A percentile compares a stretch with the other conserved stretches of the same genome.
Conservation (phyloP, 2,329 filamentous ascomycete species). For the Trichophyton rubrum region DNA sequence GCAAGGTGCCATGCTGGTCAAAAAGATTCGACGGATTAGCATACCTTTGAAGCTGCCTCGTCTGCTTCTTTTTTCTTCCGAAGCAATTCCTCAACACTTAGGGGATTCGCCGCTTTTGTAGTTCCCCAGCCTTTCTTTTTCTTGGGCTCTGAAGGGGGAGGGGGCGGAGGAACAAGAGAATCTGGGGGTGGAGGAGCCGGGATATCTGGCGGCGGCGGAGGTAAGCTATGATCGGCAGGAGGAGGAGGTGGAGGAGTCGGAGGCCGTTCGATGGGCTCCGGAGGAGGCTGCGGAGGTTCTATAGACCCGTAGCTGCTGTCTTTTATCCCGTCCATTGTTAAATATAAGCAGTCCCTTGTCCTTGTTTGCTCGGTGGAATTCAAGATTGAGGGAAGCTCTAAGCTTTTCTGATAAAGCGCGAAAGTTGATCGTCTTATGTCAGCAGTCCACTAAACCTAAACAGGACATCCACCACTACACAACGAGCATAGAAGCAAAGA, state of each 20-base stretch:
- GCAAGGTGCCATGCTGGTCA: not conserved
- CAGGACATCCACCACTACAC: not conserved
- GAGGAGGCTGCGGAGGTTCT: conserved; percentile 23
- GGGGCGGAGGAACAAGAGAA: conserved; percentile 26
- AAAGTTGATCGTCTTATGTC: not conserved
- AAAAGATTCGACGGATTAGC: conserved; percentile 9
- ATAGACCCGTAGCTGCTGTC: conserved; percentile 19
- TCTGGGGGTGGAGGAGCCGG: conserved; percentile 26
- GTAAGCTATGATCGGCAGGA: conserved; percentile 26
- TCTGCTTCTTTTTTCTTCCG: conserved; percentile 77
- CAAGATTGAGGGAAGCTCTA: not conserved
- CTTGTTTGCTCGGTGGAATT: not conserved
- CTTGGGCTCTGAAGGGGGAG: conserved; percentile 29
- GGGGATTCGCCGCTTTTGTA: conserved; percentile 34
- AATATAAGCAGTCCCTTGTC: not conserved
- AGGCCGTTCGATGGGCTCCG: conserved; percentile 26
- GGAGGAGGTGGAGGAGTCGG: conserved; percentile 32
- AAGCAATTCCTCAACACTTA: conserved; percentile 77
- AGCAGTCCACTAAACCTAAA: not conserved
- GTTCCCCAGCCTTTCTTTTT: conserved; percentile 45
- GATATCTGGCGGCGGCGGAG: conserved; percentile 33
- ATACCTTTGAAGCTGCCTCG: conserved; percentile 64
- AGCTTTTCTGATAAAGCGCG: not conserved
- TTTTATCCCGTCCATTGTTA: conserved; percentile 26
- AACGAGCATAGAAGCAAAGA: not conserved